These are phyloP conservation scores for Myriosclerotinia duriaeana DNA, from an alignment of 2,329 filamentous ascomycete species.

Conservation along the genomic window DNA sequence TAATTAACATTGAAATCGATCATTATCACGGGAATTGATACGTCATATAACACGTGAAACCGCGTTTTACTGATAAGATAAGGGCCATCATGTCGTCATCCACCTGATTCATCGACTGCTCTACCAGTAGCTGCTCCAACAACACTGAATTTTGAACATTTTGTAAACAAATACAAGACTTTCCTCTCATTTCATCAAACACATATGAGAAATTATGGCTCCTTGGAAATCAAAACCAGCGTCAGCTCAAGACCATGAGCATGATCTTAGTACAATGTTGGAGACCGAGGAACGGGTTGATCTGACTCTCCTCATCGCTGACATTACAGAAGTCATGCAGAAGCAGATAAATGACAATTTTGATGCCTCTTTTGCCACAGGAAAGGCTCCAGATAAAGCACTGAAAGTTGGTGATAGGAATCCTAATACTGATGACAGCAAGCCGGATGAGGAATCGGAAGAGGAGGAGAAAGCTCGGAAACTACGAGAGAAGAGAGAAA, in stretches of 20 bases:
- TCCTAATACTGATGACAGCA: conserved; percentile 39
- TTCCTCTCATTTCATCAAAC: background rate
- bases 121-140: background rate
- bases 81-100: conserved; percentile 22
- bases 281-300: conserved; percentile 44
- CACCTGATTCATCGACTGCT: background rate
- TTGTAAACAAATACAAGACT: background rate
- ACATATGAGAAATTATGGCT: conserved; percentile 30
- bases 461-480: conserved; percentile 40
- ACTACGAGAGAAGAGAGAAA: conserved; percentile 43
- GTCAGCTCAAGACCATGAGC: conserved; percentile 28
- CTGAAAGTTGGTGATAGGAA: conserved; percentile 42
- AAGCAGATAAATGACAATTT: conserved; percentile 54
- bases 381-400: conserved; percentile 37
- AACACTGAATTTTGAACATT: background rate
- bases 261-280: conserved; percentile 39
- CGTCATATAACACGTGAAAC: conserved; percentile 8
- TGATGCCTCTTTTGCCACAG: conserved; percentile 41
- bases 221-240: conserved; percentile 18
- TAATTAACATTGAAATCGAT: background rate
- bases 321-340: conserved; percentile 57
- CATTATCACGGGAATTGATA: background rate
- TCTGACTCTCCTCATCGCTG: conserved; percentile 51
- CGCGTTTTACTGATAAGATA: conserved; percentile 14
- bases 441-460: conserved; percentile 38